Evolutionary conservation across 495 filamentous ascomycete genomes (phyloP).

Genomic region (Penicillium pulvis): DNA sequence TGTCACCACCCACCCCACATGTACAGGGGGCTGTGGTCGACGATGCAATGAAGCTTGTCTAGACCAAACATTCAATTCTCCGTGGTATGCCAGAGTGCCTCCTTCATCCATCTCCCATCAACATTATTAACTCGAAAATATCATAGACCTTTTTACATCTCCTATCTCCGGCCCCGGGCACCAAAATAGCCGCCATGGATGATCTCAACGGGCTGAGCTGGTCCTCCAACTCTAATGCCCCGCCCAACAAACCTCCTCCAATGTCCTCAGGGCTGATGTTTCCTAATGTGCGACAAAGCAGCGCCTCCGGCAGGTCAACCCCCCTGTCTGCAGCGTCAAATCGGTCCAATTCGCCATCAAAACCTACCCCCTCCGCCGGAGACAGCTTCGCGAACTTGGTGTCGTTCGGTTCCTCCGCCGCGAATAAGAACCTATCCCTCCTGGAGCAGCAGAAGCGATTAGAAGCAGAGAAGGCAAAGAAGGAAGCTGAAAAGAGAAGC

Average conservation of each 20-base stretch:
- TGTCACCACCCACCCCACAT: slow-evolving; percentile 22
- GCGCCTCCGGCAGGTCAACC: slow-evolving; percentile 69
- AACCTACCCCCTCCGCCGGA: slow-evolving; percentile 61
- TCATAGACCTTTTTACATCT: not conserved
- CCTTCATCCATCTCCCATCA: not conserved
- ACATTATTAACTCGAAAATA: slow-evolving; percentile 1
- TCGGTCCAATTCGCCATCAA: slow-evolving; percentile 51
- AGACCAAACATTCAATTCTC: slow-evolving; percentile 13
- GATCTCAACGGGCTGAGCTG: slow-evolving; percentile 61
- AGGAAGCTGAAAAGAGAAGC: slow-evolving; percentile 70
- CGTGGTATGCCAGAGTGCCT: not conserved
- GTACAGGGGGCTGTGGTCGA: slow-evolving; percentile 16
- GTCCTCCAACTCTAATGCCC: slow-evolving; percentile 43
- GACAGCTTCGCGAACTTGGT: slow-evolving; percentile 93
- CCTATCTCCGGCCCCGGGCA: slow-evolving; percentile 7
- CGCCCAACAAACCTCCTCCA: slow-evolving; percentile 47
- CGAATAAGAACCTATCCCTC: slow-evolving; percentile 69
- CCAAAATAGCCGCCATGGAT: slow-evolving; percentile 48
- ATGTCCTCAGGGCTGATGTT: slow-evolving; percentile 59
- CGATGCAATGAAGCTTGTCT: slow-evolving; percentile 9
- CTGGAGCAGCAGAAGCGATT: slow-evolving; percentile 82
- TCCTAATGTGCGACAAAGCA: slow-evolving; percentile 53
- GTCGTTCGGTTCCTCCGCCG: slow-evolving; percentile 68
- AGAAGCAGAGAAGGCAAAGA: slow-evolving; percentile 72
- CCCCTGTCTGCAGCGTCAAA: slow-evolving; percentile 61